A percentile compares a stretch with the other conserved stretches of the same genome.
These are phyloP conservation scores for Cucurbita ficifolia DNA, from an alignment of 306 rosid genomes.

Conservation along the genomic window DNA sequence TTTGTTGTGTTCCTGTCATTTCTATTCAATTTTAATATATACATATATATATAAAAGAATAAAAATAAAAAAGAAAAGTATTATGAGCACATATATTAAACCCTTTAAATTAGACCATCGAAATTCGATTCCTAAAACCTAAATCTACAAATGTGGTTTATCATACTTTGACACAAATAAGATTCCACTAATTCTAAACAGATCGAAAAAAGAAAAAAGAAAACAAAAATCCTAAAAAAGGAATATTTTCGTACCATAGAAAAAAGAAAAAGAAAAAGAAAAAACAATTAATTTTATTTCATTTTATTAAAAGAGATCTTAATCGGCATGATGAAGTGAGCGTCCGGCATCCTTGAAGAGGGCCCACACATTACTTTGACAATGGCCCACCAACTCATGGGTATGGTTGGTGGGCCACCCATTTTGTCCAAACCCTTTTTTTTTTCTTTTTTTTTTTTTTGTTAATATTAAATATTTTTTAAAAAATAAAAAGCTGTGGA, in stretches of 20 bases:
- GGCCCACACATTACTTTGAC: conserved; percentile 1
- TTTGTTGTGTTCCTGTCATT: too few species aligned
- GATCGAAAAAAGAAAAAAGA: neutral
- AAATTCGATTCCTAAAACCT: neutral
- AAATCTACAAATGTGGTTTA: neutral
- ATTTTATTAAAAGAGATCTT: neutral
- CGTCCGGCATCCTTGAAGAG: neutral
- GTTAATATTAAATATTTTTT: neutral
- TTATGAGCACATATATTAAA: too few species aligned
- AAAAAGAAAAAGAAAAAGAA: neutral
- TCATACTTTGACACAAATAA: neutral
- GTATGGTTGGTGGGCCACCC: conserved; percentile 7
- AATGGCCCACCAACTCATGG: conserved; percentile 10
- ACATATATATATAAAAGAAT: too few species aligned
- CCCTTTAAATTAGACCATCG: neutral
- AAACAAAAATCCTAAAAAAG: too few species aligned
- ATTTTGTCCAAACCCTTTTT: neutral
- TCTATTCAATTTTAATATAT: too few species aligned
- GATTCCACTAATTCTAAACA: neutral
- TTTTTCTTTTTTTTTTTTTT: neutral
- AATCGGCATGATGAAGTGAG: neutral
- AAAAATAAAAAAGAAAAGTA: too few species aligned
- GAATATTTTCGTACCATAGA: too few species aligned
- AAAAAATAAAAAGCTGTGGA: neutral
- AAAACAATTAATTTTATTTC: too few species aligned